Conservation (phyloP, 2,329 filamentous ascomycete genomes). For the Pezicula carpinea region DNA sequence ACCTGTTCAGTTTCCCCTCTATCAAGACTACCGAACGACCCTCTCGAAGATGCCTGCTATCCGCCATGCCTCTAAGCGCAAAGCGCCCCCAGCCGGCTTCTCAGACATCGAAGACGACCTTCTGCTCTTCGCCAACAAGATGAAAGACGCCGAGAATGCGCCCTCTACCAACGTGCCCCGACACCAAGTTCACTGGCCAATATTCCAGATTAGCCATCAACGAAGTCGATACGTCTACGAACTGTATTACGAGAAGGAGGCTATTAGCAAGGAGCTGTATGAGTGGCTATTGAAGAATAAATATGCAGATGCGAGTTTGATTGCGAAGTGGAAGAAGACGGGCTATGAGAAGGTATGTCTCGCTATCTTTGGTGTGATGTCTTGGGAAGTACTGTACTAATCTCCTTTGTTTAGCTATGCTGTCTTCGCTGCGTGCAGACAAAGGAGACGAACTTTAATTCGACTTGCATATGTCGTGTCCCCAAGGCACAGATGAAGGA, state of each 20-base stretch:
- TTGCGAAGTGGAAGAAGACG: slow-evolving; percentile 99
- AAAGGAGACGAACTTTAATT: slow-evolving; percentile 99
- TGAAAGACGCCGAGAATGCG: slow-evolving; percentile 93
- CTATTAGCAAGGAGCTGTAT: slow-evolving; percentile 86
- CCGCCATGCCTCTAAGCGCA: slow-evolving; percentile 69
- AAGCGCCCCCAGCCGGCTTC: slow-evolving; percentile 81
- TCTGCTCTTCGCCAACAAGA: slow-evolving; percentile 81
- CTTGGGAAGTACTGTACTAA: slow-evolving; percentile 6
- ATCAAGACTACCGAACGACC: not conserved
- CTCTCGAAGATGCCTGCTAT: slow-evolving; percentile 64
- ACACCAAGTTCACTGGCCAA: slow-evolving; percentile 91
- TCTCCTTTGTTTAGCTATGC: slow-evolving; percentile 59
- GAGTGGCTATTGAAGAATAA: slow-evolving; percentile 96
- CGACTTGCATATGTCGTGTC: slow-evolving; percentile 94
- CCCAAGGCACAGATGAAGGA: slow-evolving; percentile 87
- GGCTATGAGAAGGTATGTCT: slow-evolving; percentile 86
- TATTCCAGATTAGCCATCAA: slow-evolving; percentile 96
- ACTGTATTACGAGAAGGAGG: slow-evolving; percentile 95
- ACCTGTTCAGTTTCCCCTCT: not conserved
- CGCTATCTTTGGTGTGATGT: slow-evolving; percentile 9
- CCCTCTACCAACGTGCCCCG: slow-evolving; percentile 74
- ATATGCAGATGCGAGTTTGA: slow-evolving; percentile 91
- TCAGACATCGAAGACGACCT: slow-evolving; percentile 84
- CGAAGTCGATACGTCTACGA: slow-evolving; percentile 92
- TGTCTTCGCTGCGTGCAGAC: slow-evolving; percentile 96